Evolutionary conservation across 768 basidiomycete genomes (phyloP), one percentile per base, ranked within the genome.

Genomic region (Strobilomyces dryophilus): DNA sequence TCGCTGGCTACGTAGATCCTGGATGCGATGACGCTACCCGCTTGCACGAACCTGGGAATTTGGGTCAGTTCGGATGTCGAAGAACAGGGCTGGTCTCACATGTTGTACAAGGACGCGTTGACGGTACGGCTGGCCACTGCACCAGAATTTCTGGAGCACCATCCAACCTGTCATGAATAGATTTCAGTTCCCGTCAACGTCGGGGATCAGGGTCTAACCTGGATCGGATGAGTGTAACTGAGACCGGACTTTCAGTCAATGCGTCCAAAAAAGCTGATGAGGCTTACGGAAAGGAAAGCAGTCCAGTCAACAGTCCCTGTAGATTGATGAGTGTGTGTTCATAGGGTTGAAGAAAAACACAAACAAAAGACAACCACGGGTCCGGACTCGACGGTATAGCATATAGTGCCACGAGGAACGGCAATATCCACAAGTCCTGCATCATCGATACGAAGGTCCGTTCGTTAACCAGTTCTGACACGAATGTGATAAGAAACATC

Each of bases 61-160:
- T n/a, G n/a, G n/a, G n/a, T n/a, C n/a, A n/a, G n/a, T n/a, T n/a
- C n/a, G n/a, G n/a, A n/a, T n/a, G n/a, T n/a, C n/a, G n/a, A n/a
- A n/a, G n/a, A n/a, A n/a, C 49, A 26, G 42, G 21, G 11, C 15
- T 8, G 10, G 45, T 45, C 53, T 12, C 14, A 73, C 80, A 82
- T 82, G 61, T 82, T 83, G 57, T 82, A 83, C 44, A 83, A 44
- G 1, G 82, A 82, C 0, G 79, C 81, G 48, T 80, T 81, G 47
- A 83, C 80, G 0, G 81, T 83, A 12, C 81, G 72, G 51, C 79
- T 79, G 8, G 81, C 80, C 11, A 84, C 82, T 2, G 75, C 79
- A 31, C 81, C 82, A 0, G 81, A 72, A 53, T 84, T 83, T 27
- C 80, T 76, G 15, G 81, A 83, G 57, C 79, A 80, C 82, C 80